A percentile compares a stretch with the other conserved stretches of the same genome.
Evolutionary conservation across 345 rosid species (phyloP).

Genomic region (Acer campestre): DNA sequence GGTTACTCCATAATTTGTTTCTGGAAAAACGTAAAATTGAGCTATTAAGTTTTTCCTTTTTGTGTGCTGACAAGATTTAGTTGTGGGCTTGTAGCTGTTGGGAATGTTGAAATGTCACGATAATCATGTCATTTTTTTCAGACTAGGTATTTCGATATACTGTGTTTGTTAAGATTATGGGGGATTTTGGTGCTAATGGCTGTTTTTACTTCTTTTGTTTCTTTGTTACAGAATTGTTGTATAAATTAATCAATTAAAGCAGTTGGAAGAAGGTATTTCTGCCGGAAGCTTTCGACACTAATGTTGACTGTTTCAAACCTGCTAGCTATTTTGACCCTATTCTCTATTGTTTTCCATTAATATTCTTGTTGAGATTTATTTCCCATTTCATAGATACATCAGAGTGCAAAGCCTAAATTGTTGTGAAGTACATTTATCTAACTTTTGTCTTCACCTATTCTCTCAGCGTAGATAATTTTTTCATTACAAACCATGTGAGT

Average conservation of each 20-base stretch:
- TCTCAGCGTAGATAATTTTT: too few species aligned
- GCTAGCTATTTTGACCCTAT: not conserved
- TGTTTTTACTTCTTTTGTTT: too few species aligned
- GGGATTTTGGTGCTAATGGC: not conserved
- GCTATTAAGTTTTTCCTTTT: not conserved
- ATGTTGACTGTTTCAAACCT: not conserved
- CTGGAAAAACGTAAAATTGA: not conserved
- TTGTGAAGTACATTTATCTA: not conserved
- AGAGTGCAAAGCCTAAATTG: not conserved
- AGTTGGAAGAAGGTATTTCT: too few species aligned
- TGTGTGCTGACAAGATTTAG: not conserved
- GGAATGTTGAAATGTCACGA: not conserved
- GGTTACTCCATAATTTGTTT: not conserved
- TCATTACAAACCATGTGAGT: too few species aligned
- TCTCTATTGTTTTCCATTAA: not conserved
- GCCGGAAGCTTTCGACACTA: not conserved
- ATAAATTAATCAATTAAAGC: too few species aligned
- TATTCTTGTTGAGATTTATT: not conserved
- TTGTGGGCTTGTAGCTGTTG: too few species aligned
- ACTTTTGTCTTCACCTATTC: too few species aligned
- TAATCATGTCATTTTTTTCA: not conserved
- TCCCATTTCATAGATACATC: not conserved
- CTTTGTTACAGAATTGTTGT: too few species aligned
- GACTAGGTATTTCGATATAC: not conserved
- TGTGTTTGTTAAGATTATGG: not conserved